Evolutionary conservation across 192 early-diverging fungal species (phyloP), one percentile per base, ranked within the genome.

Genomic region (Geranomyces variabilis): DNA sequence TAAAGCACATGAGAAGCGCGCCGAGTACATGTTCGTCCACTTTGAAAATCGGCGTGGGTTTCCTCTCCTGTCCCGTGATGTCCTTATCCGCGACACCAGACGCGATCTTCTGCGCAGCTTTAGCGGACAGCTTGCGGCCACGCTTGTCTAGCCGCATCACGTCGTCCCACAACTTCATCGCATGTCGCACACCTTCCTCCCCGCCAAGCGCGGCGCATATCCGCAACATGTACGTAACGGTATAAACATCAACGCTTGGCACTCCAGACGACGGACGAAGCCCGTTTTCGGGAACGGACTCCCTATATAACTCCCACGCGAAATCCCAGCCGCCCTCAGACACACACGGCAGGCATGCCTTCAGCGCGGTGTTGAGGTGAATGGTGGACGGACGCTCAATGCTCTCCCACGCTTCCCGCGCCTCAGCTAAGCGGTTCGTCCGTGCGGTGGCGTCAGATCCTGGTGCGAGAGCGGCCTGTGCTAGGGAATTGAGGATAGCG

Each of bases 401-500:
- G 26, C n/a, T 24, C 15, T 71, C 70, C 46, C 49, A 71, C 9
- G 64, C n/a, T 19, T 64, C 47, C n/a, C 26, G 22, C 15, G 70
- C 70, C 5, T 64, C 31, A 6, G 19, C 45, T 15, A 71, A 43
- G 13, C 70, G 62, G 13, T 48, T 64, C 29, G 26, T 64, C 3
- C 61, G 58, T 0, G 59, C 17, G 31, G 30, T 30, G 12, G 9
- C 41, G 48, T 71, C 62, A 8, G 21, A n/a, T 6, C 21, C 43
- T 0, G 59, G n/a, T 6, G 36, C 59, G 22, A 28, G 13, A 5
- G 70, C 59, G 29, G 70, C 41, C n/a, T 51, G 48, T 46, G 71
- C 76, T 29, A 68, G 44, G 12, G 67, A 45, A 43, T 33, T 74
- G 19, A 80, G 41, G 4, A 80, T 66, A 26, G 62, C 57, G 21